These are phyloP conservation scores for Ceratocystis albifundus DNA, from an alignment of 2,329 filamentous ascomycete genomes.

Conservation along the genomic window DNA sequence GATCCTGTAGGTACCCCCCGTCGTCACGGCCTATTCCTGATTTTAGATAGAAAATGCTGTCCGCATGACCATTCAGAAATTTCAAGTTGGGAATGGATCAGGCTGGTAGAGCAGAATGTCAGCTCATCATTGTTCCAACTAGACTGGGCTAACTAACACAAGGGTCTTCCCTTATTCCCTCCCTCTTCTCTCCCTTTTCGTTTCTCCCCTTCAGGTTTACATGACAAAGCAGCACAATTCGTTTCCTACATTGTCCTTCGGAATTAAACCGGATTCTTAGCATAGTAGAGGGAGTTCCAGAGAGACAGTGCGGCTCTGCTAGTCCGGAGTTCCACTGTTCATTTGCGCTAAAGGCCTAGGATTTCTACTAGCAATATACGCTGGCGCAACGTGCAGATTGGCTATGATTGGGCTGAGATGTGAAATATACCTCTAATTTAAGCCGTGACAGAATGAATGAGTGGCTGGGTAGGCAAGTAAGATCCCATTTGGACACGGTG, in stretches of 20 bases:
- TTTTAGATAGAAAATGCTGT: neutral
- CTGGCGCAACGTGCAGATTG: neutral
- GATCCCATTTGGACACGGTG: too few species aligned
- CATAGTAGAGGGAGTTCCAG: neutral
- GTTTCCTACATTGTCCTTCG: too few species aligned
- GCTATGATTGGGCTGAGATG: neutral
- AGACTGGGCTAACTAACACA: neutral
- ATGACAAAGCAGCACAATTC: too few species aligned
- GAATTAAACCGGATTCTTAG: too few species aligned
- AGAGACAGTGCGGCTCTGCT: slow-evolving; percentile 1
- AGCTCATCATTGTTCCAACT: slow-evolving; percentile 8
- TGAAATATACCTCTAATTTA: neutral
- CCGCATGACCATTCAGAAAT: slow-evolving; percentile 8
- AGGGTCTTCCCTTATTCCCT: neutral
- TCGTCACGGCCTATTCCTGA: neutral
- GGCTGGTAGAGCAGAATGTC: neutral
- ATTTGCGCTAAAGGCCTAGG: neutral
- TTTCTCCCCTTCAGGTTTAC: neutral
- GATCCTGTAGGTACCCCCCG: slow-evolving; percentile 1
- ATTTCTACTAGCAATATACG: neutral
- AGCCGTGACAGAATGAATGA: neutral
- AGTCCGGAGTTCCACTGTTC: neutral
- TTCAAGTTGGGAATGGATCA: slow-evolving; percentile 1
- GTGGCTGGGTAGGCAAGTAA: too few species aligned
- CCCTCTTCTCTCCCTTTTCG: neutral